Conservation (phyloP, 1,284 basidiomycete species). For the Moesziomyces parantarcticus region DNA sequence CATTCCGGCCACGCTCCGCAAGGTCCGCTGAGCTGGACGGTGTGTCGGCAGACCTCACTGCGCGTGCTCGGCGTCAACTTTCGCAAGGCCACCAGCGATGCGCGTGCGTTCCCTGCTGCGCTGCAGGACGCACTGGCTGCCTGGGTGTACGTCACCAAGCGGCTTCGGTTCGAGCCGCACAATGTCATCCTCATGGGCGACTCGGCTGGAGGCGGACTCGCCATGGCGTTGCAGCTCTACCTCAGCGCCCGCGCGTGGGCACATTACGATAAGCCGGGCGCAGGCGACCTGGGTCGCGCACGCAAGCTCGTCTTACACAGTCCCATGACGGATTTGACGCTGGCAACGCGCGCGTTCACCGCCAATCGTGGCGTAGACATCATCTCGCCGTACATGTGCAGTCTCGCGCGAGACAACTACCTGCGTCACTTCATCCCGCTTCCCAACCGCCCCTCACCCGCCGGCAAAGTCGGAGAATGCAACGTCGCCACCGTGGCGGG, state of each 20-base stretch:
- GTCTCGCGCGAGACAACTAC: constrained; percentile 30
- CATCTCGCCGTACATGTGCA: constrained; percentile 32
- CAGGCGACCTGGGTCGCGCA: constrained; percentile 7
- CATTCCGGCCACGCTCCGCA: constrained; percentile 24
- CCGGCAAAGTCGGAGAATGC: background rate
- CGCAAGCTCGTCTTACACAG: constrained; percentile 28
- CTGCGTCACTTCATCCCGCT: constrained; percentile 25
- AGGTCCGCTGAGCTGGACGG: constrained; percentile 27
- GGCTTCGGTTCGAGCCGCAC: constrained; percentile 18
- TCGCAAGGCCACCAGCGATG: constrained; percentile 24
- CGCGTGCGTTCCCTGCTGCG: constrained; percentile 16
- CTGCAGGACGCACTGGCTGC: constrained; percentile 34
- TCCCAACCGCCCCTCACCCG: background rate
- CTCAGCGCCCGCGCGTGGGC: constrained; percentile 20
- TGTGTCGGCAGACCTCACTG: constrained; percentile 30
- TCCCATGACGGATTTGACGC: constrained; percentile 28
- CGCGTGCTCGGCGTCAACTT: constrained; percentile 38
- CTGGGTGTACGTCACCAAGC: constrained; percentile 38
- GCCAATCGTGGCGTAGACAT: constrained; percentile 18
- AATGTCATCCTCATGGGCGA: constrained; percentile 42
- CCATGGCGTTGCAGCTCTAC: constrained; percentile 24
- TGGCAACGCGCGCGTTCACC: constrained; percentile 10
- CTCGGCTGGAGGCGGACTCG: constrained; percentile 22
- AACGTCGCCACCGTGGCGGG: constrained; percentile 2
- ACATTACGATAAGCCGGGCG: background rate